Evolutionary conservation across 73 alveolate genomes (phyloP).

Genomic region (Paramecium pentaurelia): DNA sequence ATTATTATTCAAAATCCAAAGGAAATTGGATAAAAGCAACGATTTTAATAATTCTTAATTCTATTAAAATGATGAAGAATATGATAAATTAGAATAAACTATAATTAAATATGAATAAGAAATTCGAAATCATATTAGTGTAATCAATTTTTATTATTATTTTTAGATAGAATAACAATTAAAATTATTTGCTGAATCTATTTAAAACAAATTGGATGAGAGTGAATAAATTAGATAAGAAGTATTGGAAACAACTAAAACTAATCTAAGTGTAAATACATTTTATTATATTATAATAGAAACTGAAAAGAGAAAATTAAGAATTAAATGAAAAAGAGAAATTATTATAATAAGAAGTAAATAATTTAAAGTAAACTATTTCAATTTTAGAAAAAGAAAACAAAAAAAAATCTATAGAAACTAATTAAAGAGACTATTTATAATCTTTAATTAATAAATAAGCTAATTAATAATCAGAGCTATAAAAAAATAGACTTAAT

Average conservation of each 20-base stretch:
- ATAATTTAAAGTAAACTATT: background rate
- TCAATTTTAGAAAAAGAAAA: background rate
- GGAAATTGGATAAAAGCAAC: background rate
- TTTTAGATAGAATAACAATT: slow-evolving; percentile 10
- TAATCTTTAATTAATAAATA: background rate
- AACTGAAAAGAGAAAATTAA: background rate
- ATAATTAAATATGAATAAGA: slow-evolving; percentile 13
- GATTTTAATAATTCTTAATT: background rate
- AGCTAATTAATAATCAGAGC: background rate
- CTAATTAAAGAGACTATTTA: background rate
- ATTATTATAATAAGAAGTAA: background rate
- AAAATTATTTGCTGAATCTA: slow-evolving; percentile 18
- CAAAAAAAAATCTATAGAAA: background rate
- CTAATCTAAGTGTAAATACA: background rate
- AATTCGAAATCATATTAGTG: slow-evolving; percentile 20
- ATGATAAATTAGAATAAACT: slow-evolving; percentile 30
- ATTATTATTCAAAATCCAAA: slow-evolving; percentile 1
- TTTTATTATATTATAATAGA: background rate
- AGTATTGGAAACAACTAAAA: background rate
- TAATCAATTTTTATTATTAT: background rate
- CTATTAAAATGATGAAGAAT: background rate
- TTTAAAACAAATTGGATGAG: slow-evolving; percentile 1
- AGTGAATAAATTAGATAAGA: background rate
- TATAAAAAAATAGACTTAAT: background rate
- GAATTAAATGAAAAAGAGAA: background rate